Evolutionary conservation across 257 asterid species (phyloP).

Genomic region (Nyctanthes arbortristis): DNA sequence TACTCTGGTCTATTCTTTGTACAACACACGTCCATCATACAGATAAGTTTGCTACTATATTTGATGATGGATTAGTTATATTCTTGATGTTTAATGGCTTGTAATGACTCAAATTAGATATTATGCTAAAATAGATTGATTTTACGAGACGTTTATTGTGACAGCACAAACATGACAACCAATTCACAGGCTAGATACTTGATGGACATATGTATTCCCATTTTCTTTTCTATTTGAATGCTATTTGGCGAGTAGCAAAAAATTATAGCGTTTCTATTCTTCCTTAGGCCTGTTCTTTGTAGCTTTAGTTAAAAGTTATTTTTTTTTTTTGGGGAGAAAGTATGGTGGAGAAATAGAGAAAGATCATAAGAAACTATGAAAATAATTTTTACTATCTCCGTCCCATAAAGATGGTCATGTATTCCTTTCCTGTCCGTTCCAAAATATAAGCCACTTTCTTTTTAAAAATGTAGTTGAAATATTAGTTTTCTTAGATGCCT

Average conservation of each 20-base stretch:
- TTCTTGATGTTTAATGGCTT: constrained; percentile 2
- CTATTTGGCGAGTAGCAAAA: not conserved
- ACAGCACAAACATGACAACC: constrained; percentile 5
- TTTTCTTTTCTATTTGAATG: not conserved
- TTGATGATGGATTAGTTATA: constrained; percentile 6
- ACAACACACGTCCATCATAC: not conserved
- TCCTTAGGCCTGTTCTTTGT: no score
- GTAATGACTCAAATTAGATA: constrained; percentile 5
- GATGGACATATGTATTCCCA: not conserved
- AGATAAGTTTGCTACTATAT: constrained; percentile 8
- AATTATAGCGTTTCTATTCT: constrained; percentile 1
- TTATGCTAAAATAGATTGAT: not conserved
- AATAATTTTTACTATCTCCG: no score
- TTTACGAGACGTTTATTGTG: not conserved
- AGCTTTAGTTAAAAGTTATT: no score
- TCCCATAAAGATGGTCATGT: no score
- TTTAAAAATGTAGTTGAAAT: no score
- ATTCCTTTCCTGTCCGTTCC: no score
- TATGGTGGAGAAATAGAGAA: no score
- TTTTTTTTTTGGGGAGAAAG: no score
- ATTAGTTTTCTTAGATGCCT: no score
- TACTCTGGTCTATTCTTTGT: constrained; percentile 19
- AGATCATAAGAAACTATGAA: no score
- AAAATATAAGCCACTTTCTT: no score
- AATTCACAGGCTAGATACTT: not conserved